phyloP scores from a whole-genome alignment of 2,329 filamentous ascomycete species.

The Bipolaris sorokiniana region DNA sequence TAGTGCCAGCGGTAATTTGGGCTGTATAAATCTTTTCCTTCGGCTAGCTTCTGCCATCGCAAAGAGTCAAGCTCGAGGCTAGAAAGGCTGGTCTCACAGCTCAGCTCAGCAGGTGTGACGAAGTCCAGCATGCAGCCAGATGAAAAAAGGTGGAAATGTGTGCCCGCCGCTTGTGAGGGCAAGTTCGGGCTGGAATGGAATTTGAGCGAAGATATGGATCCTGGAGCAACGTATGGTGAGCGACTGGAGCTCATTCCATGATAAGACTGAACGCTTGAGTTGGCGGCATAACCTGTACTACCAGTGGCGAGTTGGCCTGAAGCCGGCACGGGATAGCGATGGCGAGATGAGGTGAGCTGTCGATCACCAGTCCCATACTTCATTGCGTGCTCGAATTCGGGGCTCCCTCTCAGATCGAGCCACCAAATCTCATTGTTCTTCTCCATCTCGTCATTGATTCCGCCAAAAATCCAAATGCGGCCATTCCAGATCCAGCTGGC shows the following conservation, averaged over 20 bases:
- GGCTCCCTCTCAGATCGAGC: slow-evolving; percentile 90
- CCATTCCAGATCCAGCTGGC: slow-evolving; percentile 93
- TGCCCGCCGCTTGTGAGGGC: slow-evolving; percentile 86
- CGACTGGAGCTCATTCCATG: slow-evolving; percentile 52
- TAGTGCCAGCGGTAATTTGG: slow-evolving; percentile 97
- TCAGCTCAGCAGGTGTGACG: slow-evolving; percentile 87
- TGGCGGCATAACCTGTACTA: slow-evolving; percentile 71
- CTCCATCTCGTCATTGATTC: slow-evolving; percentile 94
- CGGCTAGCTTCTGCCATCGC: slow-evolving; percentile 93
- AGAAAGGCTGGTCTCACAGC: slow-evolving; percentile 88
- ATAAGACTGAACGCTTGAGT: slow-evolving; percentile 66
- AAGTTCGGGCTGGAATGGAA: slow-evolving; percentile 88
- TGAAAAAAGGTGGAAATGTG: slow-evolving; percentile 94
- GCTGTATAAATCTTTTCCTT: slow-evolving; percentile 92
- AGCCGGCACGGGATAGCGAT: slow-evolving; percentile 37
- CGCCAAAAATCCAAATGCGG: slow-evolving; percentile 94
- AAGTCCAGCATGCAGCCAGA: slow-evolving; percentile 93
- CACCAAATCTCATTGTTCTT: slow-evolving; percentile 96
- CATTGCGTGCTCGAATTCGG: slow-evolving; percentile 77
- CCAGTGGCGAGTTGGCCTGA: slow-evolving; percentile 47
- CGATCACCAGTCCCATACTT: slow-evolving; percentile 61
- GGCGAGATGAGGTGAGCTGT: slow-evolving; percentile 40
- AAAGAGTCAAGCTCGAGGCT: slow-evolving; percentile 85
- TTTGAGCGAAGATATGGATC: slow-evolving; percentile 85
- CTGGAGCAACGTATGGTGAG: slow-evolving; percentile 67